phyloP scores from a whole-genome alignment of 495 filamentous ascomycete species.

The Sphaerosporella brunnea region DNA sequence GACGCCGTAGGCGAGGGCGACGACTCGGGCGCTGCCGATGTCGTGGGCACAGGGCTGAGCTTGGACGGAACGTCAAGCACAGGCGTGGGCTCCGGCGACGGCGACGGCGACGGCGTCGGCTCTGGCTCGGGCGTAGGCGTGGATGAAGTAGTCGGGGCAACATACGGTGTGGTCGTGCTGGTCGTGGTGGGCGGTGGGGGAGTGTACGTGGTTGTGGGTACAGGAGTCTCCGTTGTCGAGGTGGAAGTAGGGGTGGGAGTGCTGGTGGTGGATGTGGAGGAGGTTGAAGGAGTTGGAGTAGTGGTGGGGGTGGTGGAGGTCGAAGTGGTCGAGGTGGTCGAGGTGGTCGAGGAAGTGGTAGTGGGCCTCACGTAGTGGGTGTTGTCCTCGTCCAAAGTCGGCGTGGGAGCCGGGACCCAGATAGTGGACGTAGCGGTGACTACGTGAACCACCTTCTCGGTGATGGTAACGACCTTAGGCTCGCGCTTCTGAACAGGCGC shows the following conservation, averaged over 20 bases:
- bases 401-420: slow-evolving; percentile 9
- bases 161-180: background rate
- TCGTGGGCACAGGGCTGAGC: too few relatives aligned
- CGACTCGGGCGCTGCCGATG: too few relatives aligned
- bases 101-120: background rate
- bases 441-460: slow-evolving; percentile 5
- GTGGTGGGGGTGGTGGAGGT: slow-evolving; percentile 3
- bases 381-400: too few relatives aligned
- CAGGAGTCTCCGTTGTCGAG: slow-evolving; percentile 10
- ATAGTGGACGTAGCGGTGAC: slow-evolving; percentile 10
- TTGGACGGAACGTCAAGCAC: background rate
- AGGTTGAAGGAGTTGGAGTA: slow-evolving; percentile 6
- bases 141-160: background rate
- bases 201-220: slow-evolving; percentile 3
- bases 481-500: slow-evolving; percentile 15
- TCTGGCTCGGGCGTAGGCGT: background rate
- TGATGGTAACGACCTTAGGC: slow-evolving; percentile 8
- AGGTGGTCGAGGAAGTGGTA: background rate
- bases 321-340: background rate
- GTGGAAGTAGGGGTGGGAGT: slow-evolving; percentile 12
- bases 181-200: background rate
- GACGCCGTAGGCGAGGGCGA: too few relatives aligned
- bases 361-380: slow-evolving; percentile 2
- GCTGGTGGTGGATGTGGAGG: slow-evolving; percentile 8
- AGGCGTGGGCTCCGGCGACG: background rate